Base-by-base conservation (phyloP, 1,284 basidiomycete genomes). In the Xanthoconium separans region DNA sequence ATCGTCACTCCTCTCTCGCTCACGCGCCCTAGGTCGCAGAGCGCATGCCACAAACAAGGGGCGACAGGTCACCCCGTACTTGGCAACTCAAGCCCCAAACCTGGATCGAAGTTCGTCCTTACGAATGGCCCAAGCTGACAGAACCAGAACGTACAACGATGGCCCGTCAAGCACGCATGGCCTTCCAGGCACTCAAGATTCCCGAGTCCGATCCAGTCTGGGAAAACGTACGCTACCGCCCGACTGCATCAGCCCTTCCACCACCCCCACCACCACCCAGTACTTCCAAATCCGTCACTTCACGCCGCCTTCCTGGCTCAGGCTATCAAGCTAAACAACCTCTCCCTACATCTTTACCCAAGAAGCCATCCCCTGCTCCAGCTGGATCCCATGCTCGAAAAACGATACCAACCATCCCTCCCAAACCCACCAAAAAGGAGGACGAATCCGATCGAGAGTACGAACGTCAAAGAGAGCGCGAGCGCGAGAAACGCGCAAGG, bases 91-190 rank as follows among this genome's bases (percentile, higher is more conserved):
- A 81, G 56, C 70, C 75, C 18, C 61, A 68, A 33, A 69, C 77
- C 1, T 90, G 86, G 85, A 73, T 73, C 29, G 83, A 89, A 59
- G 82, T 88, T 20, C 82, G 85, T 7, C 88, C 88, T 0, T 84
- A 76, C 55, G 82, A 83, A 57, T 85, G 78, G 77, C 71, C 73
- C 0, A 72, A 71, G 29, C 73, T 85, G 22, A 70, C 72, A 0
- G 75, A 79, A 18, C 47, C 70, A 2, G 80, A 83, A 44, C 75
- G 79, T 2, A 70, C 65, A 4, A 59, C 56, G 15, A 72, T 87
- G 62, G 75, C 80, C 2, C 76, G 80, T 36, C 70, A 74, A 30
- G 84, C 80, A 3, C 74, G 80, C 41, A 53, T 69, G 18, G 76
- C 71, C 4, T 76, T 85, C 60, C 70, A 67, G 29, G 65, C 64